Evolutionary conservation across 2,329 filamentous ascomycete species (phyloP).

Genomic region (Nothophaeocryptopus gaeumannii): DNA sequence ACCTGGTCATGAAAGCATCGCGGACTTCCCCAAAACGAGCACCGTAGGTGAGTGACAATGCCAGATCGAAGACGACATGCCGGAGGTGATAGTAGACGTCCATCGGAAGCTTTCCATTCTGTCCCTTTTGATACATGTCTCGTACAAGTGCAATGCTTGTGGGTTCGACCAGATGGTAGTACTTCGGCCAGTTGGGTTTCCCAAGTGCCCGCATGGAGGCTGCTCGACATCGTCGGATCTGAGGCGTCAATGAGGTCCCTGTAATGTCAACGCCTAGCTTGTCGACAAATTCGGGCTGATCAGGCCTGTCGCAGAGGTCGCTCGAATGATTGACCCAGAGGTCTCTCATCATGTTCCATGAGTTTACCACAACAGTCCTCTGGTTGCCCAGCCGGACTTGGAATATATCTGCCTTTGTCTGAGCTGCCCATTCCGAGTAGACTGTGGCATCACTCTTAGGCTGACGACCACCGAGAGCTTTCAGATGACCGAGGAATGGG

Average conservation of each 20-base stretch:
- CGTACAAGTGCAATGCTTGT: conserved; percentile 2
- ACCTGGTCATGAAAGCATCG: conserved; percentile 7
- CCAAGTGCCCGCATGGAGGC: conserved; percentile 8
- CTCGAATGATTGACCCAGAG: conserved; percentile 6
- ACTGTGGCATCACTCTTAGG: conserved; percentile 4
- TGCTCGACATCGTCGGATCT: conserved; percentile 6
- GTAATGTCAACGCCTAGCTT: conserved; percentile 11
- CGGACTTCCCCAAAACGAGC: conserved; percentile 4
- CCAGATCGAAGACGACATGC: conserved; percentile 8
- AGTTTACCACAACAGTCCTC: conserved; percentile 7
- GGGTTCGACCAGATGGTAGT: conserved; percentile 9
- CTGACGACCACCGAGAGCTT: not conserved
- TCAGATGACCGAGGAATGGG: conserved; percentile 6
- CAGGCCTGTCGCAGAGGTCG: conserved; percentile 8
- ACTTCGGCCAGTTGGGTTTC: conserved; percentile 7
- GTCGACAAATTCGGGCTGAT: conserved; percentile 9
- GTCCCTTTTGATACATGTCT: conserved; percentile 1
- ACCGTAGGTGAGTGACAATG: conserved; percentile 7
- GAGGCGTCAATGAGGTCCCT: conserved; percentile 4
- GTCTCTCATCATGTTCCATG: conserved; percentile 5
- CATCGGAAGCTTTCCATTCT: conserved; percentile 4
- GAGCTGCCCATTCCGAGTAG: conserved; percentile 1
- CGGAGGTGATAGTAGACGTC: conserved; percentile 7
- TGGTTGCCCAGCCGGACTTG: conserved; percentile 8
- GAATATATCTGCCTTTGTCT: conserved; percentile 3